Percentiles rank a stretch among this genome's conserved stretches.
phyloP scores from a whole-genome alignment of 768 basidiomycete genomes.

The Leccinum broughii region DNA sequence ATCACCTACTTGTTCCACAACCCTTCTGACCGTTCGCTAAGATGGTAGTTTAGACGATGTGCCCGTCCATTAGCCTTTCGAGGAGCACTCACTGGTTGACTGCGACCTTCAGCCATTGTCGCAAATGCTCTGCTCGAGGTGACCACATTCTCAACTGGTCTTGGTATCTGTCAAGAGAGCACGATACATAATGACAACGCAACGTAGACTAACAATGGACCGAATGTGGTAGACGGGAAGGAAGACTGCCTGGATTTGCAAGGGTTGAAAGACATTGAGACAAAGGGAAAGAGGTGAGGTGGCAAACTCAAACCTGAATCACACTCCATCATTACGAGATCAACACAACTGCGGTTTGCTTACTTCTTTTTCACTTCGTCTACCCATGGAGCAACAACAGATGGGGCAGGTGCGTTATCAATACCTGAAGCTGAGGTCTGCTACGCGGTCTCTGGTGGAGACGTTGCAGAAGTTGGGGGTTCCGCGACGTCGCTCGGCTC shows the following conservation, averaged over 20 bases:
- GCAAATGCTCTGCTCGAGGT: too few relatives aligned
- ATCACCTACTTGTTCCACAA: too few relatives aligned
- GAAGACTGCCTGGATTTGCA: slow-evolving; percentile 34
- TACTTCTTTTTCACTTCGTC: slow-evolving; percentile 32
- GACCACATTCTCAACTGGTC: neutral
- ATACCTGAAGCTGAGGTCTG: slow-evolving; percentile 14
- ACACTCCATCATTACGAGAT: slow-evolving; percentile 4
- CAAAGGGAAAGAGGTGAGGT: slow-evolving; percentile 47
- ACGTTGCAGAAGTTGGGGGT: neutral
- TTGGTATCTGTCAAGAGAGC: slow-evolving; percentile 24
- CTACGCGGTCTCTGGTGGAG: neutral
- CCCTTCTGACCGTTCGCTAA: too few relatives aligned
- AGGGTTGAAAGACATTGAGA: slow-evolving; percentile 21
- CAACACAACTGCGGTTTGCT: neutral
- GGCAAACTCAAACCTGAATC: slow-evolving; percentile 40
- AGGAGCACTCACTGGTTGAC: too few relatives aligned
- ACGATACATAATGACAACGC: neutral
- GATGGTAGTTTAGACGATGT: too few relatives aligned
- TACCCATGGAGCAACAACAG: slow-evolving; percentile 2
- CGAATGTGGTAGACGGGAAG: slow-evolving; percentile 63
- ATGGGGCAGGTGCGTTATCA: slow-evolving; percentile 7
- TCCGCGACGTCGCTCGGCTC: slow-evolving; percentile 7
- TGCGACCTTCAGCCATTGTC: too few relatives aligned
- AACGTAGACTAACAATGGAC: slow-evolving; percentile 52
- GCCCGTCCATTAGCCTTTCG: too few relatives aligned